Percentiles rank a stretch among this genome's conserved stretches.
phyloP scores from a whole-genome alignment of 2,329 filamentous ascomycete species.

The Talaromyces sp. region DNA sequence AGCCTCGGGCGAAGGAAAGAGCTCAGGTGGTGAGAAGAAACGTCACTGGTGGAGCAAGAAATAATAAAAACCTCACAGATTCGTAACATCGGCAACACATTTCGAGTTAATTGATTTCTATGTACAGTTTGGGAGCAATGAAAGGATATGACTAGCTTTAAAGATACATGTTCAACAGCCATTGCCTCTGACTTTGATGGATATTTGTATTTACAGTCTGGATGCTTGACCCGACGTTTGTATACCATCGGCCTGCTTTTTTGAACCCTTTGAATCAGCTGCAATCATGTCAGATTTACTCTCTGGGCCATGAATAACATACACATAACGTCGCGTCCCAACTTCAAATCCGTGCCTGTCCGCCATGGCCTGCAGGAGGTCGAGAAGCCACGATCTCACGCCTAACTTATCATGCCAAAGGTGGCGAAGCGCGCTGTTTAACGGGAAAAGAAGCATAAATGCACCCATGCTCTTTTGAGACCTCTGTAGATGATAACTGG shows the following conservation, averaged over 20 bases:
- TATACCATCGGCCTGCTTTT: no score
- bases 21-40: not conserved
- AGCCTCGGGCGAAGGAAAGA: not conserved
- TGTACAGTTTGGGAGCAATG: no score
- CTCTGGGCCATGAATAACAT: not conserved
- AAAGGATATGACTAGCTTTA: no score
- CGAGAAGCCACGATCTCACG: conserved; percentile 13
- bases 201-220: no score
- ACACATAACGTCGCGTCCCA: conserved; percentile 5
- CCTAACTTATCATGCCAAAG: conserved; percentile 6
- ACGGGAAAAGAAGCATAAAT: conserved; percentile 17
- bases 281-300: not conserved
- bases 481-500: conserved; percentile 13
- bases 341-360: conserved; percentile 19
- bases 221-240: no score
- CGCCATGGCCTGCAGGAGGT: conserved; percentile 15
- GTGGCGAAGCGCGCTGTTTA: conserved; percentile 15
- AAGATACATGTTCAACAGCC: no score
- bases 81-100: not conserved
- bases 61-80: not conserved
- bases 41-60: not conserved
- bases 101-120: no score
- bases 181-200: no score
- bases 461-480: conserved; percentile 14
- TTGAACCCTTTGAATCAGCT: no score